Base-by-base conservation (phyloP, 768 basidiomycete genomes). In the Boletus pseudo-olivaceus region DNA sequence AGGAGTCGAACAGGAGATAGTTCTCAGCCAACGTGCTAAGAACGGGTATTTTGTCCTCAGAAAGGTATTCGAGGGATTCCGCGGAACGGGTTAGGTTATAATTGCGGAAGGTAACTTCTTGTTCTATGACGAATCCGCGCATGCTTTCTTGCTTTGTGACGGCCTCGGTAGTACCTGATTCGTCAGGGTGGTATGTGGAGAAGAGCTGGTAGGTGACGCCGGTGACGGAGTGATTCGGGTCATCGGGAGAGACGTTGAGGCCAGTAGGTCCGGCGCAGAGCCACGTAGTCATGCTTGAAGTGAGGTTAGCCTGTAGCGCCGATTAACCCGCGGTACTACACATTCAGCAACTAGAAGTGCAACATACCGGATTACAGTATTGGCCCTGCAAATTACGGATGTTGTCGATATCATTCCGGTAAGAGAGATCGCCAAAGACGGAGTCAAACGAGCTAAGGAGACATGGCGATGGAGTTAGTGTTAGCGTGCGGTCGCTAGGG, bases 381-480 rank as follows among this genome's bases (percentile, higher is more conserved):
- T 49, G 54, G 37, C 12, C 23, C 5, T 38, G 54, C 41, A 59
- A 19, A 33, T 65, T 20, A n/a, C 65, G 65, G 10, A 67, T 41
- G 46, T 66, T 66, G 41, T 67, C 26, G 37, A 66, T 56, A 20
- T 66, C 65, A n/a, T 14, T 33, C 11, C 65, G 60, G 40, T 62
- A 67, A 2, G 65, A 67, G 46, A 66, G 65, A 20, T 66, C 62
- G 14, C 65, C 65, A 48, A 65, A 67, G 54, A 64, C 56, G 23
- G 54, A 62, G 54, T 67, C 64, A 20, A 67, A 65, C 7, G 65
- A 67, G 1, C 64, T 65, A 35, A 34, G 3, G 6, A 29, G 19
- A 40, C n/a, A 3, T 10, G 8, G 40, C 2, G 4, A 8, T 48
- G 23, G 14, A 48, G 47, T 50, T 29, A 32, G 14, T 44, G 14